phyloP scores from a whole-genome alignment of 164 flowering plant species.

The Stephania japonica region DNA sequence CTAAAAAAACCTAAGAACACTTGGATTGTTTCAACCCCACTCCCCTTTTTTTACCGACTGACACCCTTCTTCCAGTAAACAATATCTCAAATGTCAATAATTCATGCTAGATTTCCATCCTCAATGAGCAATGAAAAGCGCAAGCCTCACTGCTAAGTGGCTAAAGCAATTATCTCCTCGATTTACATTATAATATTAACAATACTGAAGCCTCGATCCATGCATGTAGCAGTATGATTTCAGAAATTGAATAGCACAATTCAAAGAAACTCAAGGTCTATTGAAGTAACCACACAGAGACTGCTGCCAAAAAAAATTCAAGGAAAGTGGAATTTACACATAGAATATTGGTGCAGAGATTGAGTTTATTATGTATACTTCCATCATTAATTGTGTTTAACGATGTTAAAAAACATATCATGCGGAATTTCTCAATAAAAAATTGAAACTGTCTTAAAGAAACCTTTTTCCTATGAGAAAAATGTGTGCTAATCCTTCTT shows the following conservation, averaged over 20 bases:
- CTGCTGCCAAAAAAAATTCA: not conserved
- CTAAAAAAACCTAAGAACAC: not conserved
- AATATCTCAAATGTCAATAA: not conserved
- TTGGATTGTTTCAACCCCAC: no score
- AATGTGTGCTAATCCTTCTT: conserved; percentile 86
- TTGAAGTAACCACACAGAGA: not conserved
- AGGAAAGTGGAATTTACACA: not conserved
- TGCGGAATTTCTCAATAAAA: not conserved
- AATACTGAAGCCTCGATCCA: not conserved
- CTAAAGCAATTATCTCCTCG: not conserved
- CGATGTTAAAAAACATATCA: not conserved
- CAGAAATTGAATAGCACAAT: not conserved
- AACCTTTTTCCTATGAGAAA: conserved; percentile 90
- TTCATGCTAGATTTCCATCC: not conserved
- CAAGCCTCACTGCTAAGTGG: not conserved
- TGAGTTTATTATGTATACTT: not conserved
- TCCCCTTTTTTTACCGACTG: not conserved
- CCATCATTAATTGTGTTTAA: not conserved
- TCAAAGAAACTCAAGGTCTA: not conserved
- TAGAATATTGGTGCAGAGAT: not conserved
- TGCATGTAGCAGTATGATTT: not conserved
- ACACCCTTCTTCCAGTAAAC: not conserved
- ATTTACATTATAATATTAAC: not conserved
- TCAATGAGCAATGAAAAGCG: not conserved
- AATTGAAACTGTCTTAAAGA: not conserved